phyloP scores from a whole-genome alignment of 345 rosid genomes.

The Moricandia moricandioides region DNA sequence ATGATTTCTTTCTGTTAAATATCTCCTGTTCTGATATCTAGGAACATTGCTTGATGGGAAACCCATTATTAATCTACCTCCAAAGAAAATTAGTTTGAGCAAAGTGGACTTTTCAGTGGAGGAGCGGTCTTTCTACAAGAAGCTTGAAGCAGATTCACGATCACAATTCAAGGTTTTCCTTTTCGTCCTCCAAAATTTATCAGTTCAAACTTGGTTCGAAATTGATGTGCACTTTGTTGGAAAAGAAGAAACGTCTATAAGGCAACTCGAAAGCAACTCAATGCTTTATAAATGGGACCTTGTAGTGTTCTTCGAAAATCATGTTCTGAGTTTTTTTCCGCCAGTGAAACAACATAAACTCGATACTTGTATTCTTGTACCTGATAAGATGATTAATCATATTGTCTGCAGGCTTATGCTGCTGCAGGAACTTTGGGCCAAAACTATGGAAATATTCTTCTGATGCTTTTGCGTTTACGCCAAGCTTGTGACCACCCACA shows the following conservation, averaged over 20 bases:
- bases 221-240: slow-evolving; percentile 14
- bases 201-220: slow-evolving; percentile 2
- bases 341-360: slow-evolving; percentile 6
- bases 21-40: slow-evolving; percentile 36
- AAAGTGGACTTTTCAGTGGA: slow-evolving; percentile 75
- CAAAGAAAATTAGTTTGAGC: slow-evolving; percentile 57
- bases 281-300: slow-evolving; percentile 8
- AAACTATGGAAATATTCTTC: slow-evolving; percentile 93
- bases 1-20: slow-evolving; percentile 24
- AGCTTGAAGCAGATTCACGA: slow-evolving; percentile 81
- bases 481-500: slow-evolving; percentile 97
- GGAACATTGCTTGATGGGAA: slow-evolving; percentile 84
- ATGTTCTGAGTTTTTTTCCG: slow-evolving; percentile 9
- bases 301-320: slow-evolving; percentile 4
- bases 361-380: neutral
- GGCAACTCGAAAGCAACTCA: slow-evolving; percentile 4
- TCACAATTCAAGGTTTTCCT: slow-evolving; percentile 71
- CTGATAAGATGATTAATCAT: slow-evolving; percentile 17
- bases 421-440: slow-evolving; percentile 91
- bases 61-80: slow-evolving; percentile 83
- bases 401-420: slow-evolving; percentile 68
- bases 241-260: neutral
- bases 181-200: neutral
- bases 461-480: slow-evolving; percentile 95
- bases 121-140: slow-evolving; percentile 81